Evolutionary conservation across 192 early-diverging fungal species (phyloP).

Genomic region (Coemansia sp.): DNA sequence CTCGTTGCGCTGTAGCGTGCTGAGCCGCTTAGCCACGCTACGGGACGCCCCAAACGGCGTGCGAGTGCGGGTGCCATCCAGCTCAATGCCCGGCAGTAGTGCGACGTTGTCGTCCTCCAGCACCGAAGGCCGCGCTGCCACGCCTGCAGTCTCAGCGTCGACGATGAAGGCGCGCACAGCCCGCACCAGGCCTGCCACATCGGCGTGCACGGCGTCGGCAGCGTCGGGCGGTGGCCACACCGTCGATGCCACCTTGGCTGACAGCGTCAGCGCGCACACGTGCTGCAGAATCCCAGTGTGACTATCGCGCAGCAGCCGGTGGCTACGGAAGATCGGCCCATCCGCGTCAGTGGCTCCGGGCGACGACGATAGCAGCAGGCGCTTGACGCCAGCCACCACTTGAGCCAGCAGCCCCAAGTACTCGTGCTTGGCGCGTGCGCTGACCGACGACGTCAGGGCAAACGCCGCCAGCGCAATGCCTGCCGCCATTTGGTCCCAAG

Average conservation of each 20-base stretch:
- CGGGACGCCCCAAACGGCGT: constrained; percentile 16
- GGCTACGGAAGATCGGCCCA: constrained; percentile 64
- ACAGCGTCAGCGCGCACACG: constrained; percentile 81
- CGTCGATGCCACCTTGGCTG: constrained; percentile 80
- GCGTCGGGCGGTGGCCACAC: constrained; percentile 92
- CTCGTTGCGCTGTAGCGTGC: constrained; percentile 55
- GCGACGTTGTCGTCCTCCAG: constrained; percentile 39
- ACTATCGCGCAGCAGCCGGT: constrained; percentile 65
- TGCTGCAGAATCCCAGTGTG: constrained; percentile 81
- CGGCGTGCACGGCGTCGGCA: constrained; percentile 70
- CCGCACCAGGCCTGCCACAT: constrained; percentile 75
- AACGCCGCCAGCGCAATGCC: constrained; percentile 59
- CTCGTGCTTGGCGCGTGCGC: constrained; percentile 56
- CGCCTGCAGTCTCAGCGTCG: constrained; percentile 63
- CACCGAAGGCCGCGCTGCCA: constrained; percentile 28
- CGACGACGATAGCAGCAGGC: constrained; percentile 80
- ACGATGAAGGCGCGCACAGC: constrained; percentile 76
- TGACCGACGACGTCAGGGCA: constrained; percentile 58
- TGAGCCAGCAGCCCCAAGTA: constrained; percentile 61
- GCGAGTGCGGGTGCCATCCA: constrained; percentile 29
- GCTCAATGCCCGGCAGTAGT: constrained; percentile 46
- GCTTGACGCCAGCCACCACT: constrained; percentile 79
- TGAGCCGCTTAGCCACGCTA: constrained; percentile 29
- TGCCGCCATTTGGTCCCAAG: constrained; percentile 60
- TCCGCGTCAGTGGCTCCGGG: constrained; percentile 65